A percentile compares a stretch with the other conserved stretches of the same genome.
phyloP scores from a whole-genome alignment of 306 rosid species.

The Gillenia trifoliata region DNA sequence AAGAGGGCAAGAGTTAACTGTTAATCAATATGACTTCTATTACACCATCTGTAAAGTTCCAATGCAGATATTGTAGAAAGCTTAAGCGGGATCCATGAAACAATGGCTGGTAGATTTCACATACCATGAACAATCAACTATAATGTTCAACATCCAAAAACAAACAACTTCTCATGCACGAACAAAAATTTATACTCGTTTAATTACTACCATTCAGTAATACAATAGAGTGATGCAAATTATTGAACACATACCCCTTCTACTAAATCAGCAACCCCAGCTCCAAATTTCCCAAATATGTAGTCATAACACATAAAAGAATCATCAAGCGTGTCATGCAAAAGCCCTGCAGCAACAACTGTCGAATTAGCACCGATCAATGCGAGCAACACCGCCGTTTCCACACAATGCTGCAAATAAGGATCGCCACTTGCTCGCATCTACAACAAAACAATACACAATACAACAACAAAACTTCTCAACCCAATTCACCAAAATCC shows the following conservation, averaged over 20 bases:
- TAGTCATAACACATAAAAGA: conserved; percentile 66
- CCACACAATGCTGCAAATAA: conserved; percentile 91
- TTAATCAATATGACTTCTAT: neutral
- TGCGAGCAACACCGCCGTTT: conserved; percentile 89
- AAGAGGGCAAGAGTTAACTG: neutral
- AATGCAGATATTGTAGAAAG: neutral
- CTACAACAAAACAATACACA: conserved; percentile 33
- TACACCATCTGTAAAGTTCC: neutral
- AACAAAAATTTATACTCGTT: neutral
- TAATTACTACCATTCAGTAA: neutral
- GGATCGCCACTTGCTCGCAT: conserved; percentile 93
- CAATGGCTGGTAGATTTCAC: neutral
- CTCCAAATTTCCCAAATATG: conserved; percentile 60
- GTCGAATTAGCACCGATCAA: conserved; percentile 85
- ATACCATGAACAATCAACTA: neutral
- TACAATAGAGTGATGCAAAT: neutral
- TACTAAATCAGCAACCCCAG: conserved; percentile 85
- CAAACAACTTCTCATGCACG: neutral
- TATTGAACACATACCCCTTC: conserved; percentile 64
- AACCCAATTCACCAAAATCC: conserved; percentile 14
- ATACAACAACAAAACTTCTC: conserved; percentile 13
- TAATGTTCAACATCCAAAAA: neutral
- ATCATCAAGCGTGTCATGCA: conserved; percentile 93
- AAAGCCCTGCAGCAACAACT: conserved; percentile 95
- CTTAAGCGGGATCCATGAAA: neutral